Conservation (phyloP, 345 rosid species). For the Dovyalis caffra region DNA sequence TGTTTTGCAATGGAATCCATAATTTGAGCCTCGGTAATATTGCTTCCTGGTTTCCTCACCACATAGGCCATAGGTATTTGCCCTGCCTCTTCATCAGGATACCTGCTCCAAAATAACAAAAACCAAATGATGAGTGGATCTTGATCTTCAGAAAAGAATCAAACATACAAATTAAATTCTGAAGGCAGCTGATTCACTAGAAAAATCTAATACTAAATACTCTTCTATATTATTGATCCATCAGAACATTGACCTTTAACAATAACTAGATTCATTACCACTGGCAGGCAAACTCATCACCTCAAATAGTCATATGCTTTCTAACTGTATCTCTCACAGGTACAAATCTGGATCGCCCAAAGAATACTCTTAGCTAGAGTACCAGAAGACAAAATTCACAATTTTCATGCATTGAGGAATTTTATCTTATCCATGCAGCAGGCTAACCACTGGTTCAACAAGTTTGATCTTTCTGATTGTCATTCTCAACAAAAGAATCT, state of each 20-base stretch:
- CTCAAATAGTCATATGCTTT: not conserved
- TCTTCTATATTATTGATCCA: too few species aligned
- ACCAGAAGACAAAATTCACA: not conserved
- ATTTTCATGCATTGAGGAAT: not conserved
- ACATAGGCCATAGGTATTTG: slow-evolving; percentile 95
- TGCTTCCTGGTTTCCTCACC: slow-evolving; percentile 77
- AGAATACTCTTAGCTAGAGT: not conserved
- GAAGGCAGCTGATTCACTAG: not conserved
- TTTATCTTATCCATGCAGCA: not conserved
- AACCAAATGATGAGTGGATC: not conserved
- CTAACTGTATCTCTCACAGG: not conserved
- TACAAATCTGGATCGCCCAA: not conserved
- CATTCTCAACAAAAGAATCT: not conserved
- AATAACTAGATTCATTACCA: too few species aligned
- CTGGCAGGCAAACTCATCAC: not conserved
- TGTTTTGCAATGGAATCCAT: slow-evolving; percentile 73
- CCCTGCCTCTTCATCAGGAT: slow-evolving; percentile 94
- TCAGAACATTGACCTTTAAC: too few species aligned
- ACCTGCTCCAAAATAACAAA: slow-evolving; percentile 40
- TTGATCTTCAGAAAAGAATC: not conserved
- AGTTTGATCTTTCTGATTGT: too few species aligned
- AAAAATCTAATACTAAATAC: not conserved
- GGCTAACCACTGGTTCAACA: too few species aligned
- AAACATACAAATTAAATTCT: not conserved
- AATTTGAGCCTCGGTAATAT: slow-evolving; percentile 53